A percentile compares a stretch with the other conserved stretches of the same genome.
Conservation (phyloP, 208 protist genomes). For the Spongospora subterranea region DNA sequence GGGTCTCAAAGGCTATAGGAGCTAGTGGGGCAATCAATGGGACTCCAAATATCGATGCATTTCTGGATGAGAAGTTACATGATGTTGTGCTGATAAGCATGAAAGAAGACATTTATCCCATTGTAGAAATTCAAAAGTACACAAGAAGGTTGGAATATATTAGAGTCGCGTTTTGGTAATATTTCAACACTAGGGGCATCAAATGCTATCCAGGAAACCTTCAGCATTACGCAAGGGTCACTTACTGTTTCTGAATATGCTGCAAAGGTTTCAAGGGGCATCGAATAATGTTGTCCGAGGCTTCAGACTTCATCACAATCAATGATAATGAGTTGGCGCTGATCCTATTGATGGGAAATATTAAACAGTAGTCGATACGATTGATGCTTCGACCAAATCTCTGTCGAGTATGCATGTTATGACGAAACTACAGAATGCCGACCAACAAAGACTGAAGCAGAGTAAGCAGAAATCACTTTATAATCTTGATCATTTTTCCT, state of each 20-base stretch:
- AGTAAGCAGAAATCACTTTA: no score
- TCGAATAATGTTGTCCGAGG: background rate
- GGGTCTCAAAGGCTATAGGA: background rate
- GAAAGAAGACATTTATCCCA: background rate
- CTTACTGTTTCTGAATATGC: background rate
- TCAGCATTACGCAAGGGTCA: background rate
- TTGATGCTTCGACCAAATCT: background rate
- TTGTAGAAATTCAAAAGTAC: background rate
- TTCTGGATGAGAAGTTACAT: background rate
- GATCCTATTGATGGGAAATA: background rate
- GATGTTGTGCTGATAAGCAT: background rate
- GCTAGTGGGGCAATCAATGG: background rate
- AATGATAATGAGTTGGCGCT: background rate
- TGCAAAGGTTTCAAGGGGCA: background rate
- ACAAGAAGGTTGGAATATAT: background rate
- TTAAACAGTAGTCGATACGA: background rate
- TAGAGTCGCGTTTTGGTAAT: background rate
- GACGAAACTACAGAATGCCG: background rate
- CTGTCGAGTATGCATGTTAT: background rate
- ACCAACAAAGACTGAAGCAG: background rate
- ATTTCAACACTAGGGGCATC: background rate
- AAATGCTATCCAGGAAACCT: background rate
- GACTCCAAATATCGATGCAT: background rate
- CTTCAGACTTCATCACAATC: background rate
- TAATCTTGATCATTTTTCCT: no score